Evolutionary conservation across 768 basidiomycete species (phyloP).

Genomic region (Leccinum sublutescens): DNA sequence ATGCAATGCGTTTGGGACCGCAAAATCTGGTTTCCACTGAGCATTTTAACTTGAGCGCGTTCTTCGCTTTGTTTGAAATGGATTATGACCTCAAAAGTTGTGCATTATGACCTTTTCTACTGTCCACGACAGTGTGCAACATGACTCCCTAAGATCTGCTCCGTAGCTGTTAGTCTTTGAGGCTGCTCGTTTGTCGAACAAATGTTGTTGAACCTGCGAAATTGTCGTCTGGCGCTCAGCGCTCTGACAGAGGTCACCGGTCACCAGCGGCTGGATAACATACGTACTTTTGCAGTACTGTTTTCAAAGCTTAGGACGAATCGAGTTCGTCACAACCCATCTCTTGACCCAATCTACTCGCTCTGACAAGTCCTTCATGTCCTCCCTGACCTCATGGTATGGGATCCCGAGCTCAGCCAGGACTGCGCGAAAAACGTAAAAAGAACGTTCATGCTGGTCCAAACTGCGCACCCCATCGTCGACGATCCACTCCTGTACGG

Average conservation of each 20-base stretch:
- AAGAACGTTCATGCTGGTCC: slow-evolving; percentile 45
- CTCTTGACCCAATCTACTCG: slow-evolving; percentile 24
- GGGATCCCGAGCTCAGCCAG: slow-evolving; percentile 43
- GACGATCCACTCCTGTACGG: slow-evolving; percentile 56
- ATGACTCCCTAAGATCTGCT: slow-evolving; percentile 1
- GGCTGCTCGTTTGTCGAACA: neutral
- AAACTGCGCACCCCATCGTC: slow-evolving; percentile 63
- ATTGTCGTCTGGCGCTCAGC: slow-evolving; percentile 1
- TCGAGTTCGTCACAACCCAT: slow-evolving; percentile 6
- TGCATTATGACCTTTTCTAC: slow-evolving; percentile 32
- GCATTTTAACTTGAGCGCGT: slow-evolving; percentile 2
- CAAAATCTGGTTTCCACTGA: slow-evolving; percentile 15
- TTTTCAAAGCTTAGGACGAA: slow-evolving; percentile 11
- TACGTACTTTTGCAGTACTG: neutral
- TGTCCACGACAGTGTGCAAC: neutral
- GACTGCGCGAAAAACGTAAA: slow-evolving; percentile 38
- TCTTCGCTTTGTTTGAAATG: slow-evolving; percentile 7
- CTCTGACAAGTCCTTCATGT: slow-evolving; percentile 38
- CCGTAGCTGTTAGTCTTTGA: slow-evolving; percentile 8
- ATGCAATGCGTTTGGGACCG: slow-evolving; percentile 26
- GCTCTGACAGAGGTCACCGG: neutral
- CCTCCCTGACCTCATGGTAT: slow-evolving; percentile 45
- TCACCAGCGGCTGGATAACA: neutral
- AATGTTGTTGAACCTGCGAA: neutral
- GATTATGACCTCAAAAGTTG: slow-evolving; percentile 22